Base-by-base conservation (phyloP, 257 asterid species). In the Ocimum tenuiflorum region DNA sequence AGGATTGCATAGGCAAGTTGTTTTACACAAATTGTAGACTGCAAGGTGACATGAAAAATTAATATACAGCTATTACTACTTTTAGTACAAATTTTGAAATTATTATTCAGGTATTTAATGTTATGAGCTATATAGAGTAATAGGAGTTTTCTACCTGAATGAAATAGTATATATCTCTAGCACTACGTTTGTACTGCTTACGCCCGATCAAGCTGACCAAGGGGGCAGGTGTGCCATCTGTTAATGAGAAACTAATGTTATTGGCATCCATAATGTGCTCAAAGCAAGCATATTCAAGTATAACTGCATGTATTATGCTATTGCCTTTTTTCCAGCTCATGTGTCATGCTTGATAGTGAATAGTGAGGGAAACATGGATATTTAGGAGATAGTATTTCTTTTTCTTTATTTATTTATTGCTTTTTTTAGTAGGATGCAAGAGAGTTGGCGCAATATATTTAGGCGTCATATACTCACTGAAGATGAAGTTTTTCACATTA, bases 121-220 rank as follows among this genome's bases (percentile, higher is more conserved):
- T 2, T 27, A 27, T 27, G 31, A 27, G 31, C 31, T 27, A 4
- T 27, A 27, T 27, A 27, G 2, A 27, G 31, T 27, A 27, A 27
- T 27, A 27, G 2, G 31, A 27, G 31, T 27, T 27, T 4, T 27
- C 4, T 4, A 27, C 31, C 3, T 27, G 31, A 27, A 27, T 27
- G 2, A 27, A 27, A 27, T 84, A 86, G 74, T 86, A 91, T 49
- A 27, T 27, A 27, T 27, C 31, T 27, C 31, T 27, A 27, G 97
- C 96, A 53, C 94, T 78, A 53, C 91, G 91, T 29, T 84, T 75
- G 78, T 91, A 91, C 70, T 91, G 97, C 73, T 83, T 91, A 24
- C 81, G 79, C 82, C 97, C 97, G 45, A 91, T 81, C 79, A 91
- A 79, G 87, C 97, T 86, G 53, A 88, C 94, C 89, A 91, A 78